These are phyloP conservation scores for Rugonectria rugulosa DNA, from an alignment of 2,329 filamentous ascomycete species.

Conservation along the genomic window DNA sequence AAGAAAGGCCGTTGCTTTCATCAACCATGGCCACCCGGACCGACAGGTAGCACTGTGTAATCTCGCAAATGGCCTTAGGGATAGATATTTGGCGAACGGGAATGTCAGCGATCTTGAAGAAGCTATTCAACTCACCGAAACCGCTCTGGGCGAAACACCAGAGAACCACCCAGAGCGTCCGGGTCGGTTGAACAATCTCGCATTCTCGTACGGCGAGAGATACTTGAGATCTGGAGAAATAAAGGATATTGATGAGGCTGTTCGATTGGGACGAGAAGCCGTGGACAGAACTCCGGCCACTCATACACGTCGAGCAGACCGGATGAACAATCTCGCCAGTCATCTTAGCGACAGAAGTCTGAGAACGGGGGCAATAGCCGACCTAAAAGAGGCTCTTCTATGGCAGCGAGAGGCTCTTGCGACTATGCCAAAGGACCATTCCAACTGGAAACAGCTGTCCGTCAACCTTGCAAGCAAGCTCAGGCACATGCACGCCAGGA, in stretches of 20 bases:
- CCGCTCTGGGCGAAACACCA: not conserved
- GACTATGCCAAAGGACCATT: not conserved
- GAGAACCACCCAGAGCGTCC: not conserved
- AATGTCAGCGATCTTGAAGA: not conserved
- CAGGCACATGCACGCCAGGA: not conserved
- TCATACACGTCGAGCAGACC: too few species aligned
- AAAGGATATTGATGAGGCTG: constrained; percentile 30
- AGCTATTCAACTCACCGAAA: not conserved
- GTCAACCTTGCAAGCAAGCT: too few species aligned
- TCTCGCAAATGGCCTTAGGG: too few species aligned
- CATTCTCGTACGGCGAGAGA: not conserved
- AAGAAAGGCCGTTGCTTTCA: too few species aligned
- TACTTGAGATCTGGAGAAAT: not conserved
- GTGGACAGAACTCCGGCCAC: too few species aligned
- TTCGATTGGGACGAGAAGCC: too few species aligned
- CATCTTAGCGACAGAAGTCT: not conserved
- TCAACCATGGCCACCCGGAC: too few species aligned
- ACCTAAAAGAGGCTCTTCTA: not conserved
- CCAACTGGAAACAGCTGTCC: too few species aligned
- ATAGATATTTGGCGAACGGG: too few species aligned
- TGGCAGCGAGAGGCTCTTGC: not conserved
- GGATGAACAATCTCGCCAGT: too few species aligned
- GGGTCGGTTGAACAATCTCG: not conserved
- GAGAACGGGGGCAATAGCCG: not conserved
- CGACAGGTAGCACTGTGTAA: too few species aligned